phyloP scores from a whole-genome alignment of 2,329 filamentous ascomycete species.

The Coniochaeta sp. region DNA sequence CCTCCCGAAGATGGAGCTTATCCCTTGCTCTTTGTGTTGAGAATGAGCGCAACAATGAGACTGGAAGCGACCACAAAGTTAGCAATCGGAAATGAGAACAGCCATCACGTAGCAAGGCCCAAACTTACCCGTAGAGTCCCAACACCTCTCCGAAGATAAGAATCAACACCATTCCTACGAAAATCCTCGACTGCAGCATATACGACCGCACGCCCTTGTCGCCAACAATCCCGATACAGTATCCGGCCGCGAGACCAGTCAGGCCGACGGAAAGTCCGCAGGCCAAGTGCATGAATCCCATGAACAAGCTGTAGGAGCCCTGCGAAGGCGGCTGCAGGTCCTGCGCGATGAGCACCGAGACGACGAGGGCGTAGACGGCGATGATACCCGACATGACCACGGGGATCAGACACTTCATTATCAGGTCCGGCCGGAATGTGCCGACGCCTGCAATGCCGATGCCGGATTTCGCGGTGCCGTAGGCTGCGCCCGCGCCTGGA shows the following conservation, averaged over 20 bases:
- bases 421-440: slow-evolving; percentile 76
- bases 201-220: slow-evolving; percentile 91
- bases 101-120: too few species aligned
- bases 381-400: slow-evolving; percentile 99
- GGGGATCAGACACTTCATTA: slow-evolving; percentile 88
- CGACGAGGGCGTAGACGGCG: slow-evolving; percentile 94
- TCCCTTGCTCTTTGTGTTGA: slow-evolving; percentile 78
- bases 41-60: slow-evolving; percentile 84
- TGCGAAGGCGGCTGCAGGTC: slow-evolving; percentile 68
- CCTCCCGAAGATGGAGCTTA: slow-evolving; percentile 22
- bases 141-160: slow-evolving; percentile 97
- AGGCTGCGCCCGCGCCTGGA: slow-evolving; percentile 65
- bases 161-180: slow-evolving; percentile 97
- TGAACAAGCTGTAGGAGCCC: slow-evolving; percentile 74
- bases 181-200: slow-evolving; percentile 93
- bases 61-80: slow-evolving; percentile 34
- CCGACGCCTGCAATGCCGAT: slow-evolving; percentile 83
- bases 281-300: slow-evolving; percentile 88
- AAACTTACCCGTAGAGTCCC: slow-evolving; percentile 82
- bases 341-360: slow-evolving; percentile 90
- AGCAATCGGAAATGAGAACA: background rate
- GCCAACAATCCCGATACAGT: slow-evolving; percentile 92
- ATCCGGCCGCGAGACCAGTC: slow-evolving; percentile 87
- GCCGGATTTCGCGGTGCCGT: slow-evolving; percentile 81
- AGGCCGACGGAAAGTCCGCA: slow-evolving; percentile 87